Conservation (phyloP, 352 stramenopile genomes). For the Pythium utonaiense region DNA sequence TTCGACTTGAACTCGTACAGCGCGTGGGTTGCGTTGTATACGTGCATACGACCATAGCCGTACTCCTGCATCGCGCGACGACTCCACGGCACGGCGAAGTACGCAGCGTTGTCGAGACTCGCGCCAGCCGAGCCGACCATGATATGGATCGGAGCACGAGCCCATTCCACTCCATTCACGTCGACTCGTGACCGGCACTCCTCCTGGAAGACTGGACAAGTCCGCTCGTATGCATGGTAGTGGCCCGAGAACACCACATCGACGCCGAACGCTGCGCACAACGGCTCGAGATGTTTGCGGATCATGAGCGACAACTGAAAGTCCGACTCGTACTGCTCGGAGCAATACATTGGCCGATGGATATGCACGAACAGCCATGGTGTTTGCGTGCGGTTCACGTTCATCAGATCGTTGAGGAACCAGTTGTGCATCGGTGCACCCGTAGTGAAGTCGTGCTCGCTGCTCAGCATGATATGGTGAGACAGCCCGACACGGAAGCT, state of each 20-base stretch:
- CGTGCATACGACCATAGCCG: too few relatives aligned
- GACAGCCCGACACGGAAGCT: conserved; percentile 21
- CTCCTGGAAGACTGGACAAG: conserved; percentile 26
- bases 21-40: too few relatives aligned
- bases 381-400: conserved; percentile 17
- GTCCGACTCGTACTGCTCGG: conserved; percentile 8
- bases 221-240: conserved; percentile 29
- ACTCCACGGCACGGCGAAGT: too few relatives aligned
- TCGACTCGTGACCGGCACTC: too few relatives aligned
- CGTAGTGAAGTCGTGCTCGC: conserved; percentile 24
- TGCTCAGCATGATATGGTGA: conserved; percentile 25
- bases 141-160: too few relatives aligned
- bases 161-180: too few relatives aligned
- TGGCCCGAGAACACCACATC: conserved; percentile 28
- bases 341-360: conserved; percentile 28
- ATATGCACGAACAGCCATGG: conserved; percentile 25
- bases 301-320: conserved; percentile 8
- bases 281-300: conserved; percentile 16
- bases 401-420: conserved; percentile 22
- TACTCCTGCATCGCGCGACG: too few relatives aligned
- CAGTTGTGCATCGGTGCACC: conserved; percentile 23
- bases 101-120: too few relatives aligned
- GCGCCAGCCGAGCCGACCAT: too few relatives aligned
- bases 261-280: conserved; percentile 22
- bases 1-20: too few relatives aligned